A percentile compares a stretch with the other conserved stretches of the same genome.
These are phyloP conservation scores for Bolboschoenoplectus hybrid DNA, from an alignment of 202 grass and related monocot species.

Conservation along the genomic window DNA sequence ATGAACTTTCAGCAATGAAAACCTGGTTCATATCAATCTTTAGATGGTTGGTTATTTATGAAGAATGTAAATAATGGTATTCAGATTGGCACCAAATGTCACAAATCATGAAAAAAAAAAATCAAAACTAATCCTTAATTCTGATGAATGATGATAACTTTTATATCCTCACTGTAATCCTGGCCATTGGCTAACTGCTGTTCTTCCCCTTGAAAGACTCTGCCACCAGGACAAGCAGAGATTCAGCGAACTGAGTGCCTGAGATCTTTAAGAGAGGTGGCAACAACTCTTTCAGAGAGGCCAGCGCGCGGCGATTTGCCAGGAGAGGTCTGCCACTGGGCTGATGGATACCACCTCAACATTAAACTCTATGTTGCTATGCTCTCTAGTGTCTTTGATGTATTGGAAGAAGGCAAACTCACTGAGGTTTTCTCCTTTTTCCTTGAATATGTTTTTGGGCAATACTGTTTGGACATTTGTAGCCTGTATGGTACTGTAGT, in stretches of 20 bases:
- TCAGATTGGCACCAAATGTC: neutral
- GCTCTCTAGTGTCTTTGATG: constrained; percentile 93
- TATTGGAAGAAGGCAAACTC: constrained; percentile 91
- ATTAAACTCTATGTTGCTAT: constrained; percentile 85
- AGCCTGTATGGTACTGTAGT: neutral
- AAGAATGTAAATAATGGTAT: neutral
- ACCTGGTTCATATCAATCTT: constrained; percentile 20
- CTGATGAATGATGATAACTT: neutral
- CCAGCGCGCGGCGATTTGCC: constrained; percentile 86
- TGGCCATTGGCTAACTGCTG: neutral
- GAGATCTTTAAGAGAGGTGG: constrained; percentile 78
- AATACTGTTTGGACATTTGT: neutral
- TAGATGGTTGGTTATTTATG: neutral
- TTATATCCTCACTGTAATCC: constrained; percentile 25
- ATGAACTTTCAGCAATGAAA: neutral
- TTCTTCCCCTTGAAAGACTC: constrained; percentile 55
- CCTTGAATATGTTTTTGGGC: neutral
- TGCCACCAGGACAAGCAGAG: constrained; percentile 74
- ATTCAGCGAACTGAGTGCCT: constrained; percentile 85
- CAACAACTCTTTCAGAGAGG: constrained; percentile 80
- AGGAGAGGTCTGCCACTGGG: constrained; percentile 98
- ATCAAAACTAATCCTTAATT: neutral
- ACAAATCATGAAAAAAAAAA: constrained; percentile 11
- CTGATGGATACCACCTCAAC: constrained; percentile 96
- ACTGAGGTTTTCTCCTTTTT: constrained; percentile 63